Percentiles rank a stretch among this genome's conserved stretches.
Evolutionary conservation across 768 basidiomycete species (phyloP).

Genomic region (Lactarius indigo): DNA sequence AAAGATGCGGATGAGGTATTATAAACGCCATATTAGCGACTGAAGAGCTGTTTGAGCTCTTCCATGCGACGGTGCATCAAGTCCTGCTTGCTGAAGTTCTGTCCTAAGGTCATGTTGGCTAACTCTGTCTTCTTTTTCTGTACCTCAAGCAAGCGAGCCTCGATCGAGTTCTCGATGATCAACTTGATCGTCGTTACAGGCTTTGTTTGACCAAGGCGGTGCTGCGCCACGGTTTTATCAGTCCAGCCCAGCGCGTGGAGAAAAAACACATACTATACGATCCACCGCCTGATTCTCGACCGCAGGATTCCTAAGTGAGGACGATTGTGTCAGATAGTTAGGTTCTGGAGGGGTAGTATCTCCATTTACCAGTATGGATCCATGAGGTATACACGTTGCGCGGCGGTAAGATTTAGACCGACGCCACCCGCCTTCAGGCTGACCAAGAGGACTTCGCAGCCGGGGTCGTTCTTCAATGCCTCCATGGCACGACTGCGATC

Average conservation of each 20-base stretch:
- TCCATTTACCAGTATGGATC: conserved; percentile 84
- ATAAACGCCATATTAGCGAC: conserved; percentile 30
- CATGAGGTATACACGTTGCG: conserved; percentile 91
- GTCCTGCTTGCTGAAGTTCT: conserved; percentile 84
- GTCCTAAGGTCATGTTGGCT: conserved; percentile 90
- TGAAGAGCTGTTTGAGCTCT: conserved; percentile 77
- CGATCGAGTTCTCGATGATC: conserved; percentile 93
- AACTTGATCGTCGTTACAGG: conserved; percentile 91
- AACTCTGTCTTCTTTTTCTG: conserved; percentile 93
- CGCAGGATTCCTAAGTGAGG: conserved; percentile 75
- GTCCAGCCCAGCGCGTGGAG: background rate
- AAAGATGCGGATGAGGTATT: background rate
- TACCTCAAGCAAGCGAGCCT: conserved; percentile 86
- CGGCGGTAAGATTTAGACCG: conserved; percentile 92
- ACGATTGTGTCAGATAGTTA: background rate
- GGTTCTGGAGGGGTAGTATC: conserved; percentile 1
- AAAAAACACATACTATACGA: conserved; percentile 69
- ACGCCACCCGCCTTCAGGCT: conserved; percentile 97
- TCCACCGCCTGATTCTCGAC: conserved; percentile 98
- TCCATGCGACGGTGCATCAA: conserved; percentile 84
- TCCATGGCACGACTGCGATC: conserved; percentile 92
- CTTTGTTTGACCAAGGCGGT: conserved; percentile 91
- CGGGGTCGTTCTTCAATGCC: conserved; percentile 82
- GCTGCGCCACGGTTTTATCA: conserved; percentile 43
- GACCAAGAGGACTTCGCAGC: conserved; percentile 90